Percentiles rank a stretch among this genome's conserved stretches.
phyloP scores from a whole-genome alignment of 345 rosid species.

The Ricinus communis region DNA sequence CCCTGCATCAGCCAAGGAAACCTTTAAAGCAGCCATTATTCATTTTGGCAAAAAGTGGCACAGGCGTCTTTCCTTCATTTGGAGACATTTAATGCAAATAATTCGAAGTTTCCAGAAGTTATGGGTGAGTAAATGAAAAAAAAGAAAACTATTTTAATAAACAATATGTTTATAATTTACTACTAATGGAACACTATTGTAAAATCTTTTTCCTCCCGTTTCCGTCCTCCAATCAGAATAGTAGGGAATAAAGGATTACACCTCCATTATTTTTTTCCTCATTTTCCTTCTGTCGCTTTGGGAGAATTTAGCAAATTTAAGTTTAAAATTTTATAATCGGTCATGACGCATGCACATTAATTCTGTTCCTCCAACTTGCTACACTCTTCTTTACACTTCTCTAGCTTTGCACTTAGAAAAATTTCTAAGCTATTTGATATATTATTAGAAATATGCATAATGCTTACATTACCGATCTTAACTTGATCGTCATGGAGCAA shows the following conservation, averaged over 20 bases:
- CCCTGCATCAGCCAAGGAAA: conserved; percentile 64
- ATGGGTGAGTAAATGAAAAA: conserved; percentile 59
- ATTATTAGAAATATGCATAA: not conserved
- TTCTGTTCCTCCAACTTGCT: not conserved
- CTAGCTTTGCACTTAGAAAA: conserved; percentile 2
- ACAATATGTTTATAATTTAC: no score
- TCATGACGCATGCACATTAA: no score
- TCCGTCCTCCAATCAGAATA: no score
- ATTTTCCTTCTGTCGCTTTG: no score
- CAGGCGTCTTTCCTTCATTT: conserved; percentile 66
- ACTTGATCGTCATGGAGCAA: conserved; percentile 16
- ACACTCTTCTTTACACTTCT: not conserved
- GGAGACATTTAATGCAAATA: conserved; percentile 54
- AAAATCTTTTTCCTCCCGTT: no score
- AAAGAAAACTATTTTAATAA: no score
- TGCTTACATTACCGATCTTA: conserved; percentile 4
- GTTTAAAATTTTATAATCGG: no score
- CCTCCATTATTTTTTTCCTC: no score
- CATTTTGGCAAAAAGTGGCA: conserved; percentile 69
- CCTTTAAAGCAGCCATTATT: conserved; percentile 62
- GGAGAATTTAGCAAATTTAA: no score
- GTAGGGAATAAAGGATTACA: no score
- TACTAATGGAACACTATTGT: no score
- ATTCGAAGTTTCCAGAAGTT: conserved; percentile 52
- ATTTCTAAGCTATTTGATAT: not conserved